Conservation (phyloP, 2,329 filamentous ascomycete species). For the Leptographium wingfieldii region DNA sequence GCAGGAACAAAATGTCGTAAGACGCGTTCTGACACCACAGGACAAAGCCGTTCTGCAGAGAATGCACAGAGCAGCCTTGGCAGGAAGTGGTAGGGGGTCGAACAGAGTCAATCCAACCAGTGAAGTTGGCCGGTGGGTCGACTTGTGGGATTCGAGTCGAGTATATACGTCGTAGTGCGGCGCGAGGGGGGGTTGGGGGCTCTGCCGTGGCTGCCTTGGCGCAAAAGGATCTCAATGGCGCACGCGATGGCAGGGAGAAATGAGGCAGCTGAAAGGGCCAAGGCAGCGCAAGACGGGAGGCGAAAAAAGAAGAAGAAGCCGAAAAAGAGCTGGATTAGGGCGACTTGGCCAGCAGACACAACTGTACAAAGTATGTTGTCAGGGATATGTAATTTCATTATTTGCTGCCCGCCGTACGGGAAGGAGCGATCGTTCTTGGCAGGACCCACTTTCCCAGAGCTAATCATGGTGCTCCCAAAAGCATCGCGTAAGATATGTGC, state of each 20-base stretch:
- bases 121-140: neutral
- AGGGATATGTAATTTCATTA: neutral
- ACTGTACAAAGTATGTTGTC: no score
- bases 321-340: no score
- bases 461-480: neutral
- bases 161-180: neutral
- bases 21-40: neutral
- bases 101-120: neutral
- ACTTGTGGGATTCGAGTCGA: neutral
- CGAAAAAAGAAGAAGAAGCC: no score
- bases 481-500: no score
- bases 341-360: no score
- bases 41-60: neutral
- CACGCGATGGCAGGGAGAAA: neutral
- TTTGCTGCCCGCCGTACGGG: neutral
- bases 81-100: neutral
- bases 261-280: neutral
- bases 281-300: no score
- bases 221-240: neutral
- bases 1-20: neutral
- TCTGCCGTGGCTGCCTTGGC: neutral
- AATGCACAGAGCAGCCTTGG: neutral
- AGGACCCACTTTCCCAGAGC: neutral
- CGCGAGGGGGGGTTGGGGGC: neutral
- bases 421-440: neutral